A percentile compares a stretch with the other conserved stretches of the same genome.
Evolutionary conservation across 345 rosid genomes (phyloP).

Genomic region (Noccaea bulbosa): DNA sequence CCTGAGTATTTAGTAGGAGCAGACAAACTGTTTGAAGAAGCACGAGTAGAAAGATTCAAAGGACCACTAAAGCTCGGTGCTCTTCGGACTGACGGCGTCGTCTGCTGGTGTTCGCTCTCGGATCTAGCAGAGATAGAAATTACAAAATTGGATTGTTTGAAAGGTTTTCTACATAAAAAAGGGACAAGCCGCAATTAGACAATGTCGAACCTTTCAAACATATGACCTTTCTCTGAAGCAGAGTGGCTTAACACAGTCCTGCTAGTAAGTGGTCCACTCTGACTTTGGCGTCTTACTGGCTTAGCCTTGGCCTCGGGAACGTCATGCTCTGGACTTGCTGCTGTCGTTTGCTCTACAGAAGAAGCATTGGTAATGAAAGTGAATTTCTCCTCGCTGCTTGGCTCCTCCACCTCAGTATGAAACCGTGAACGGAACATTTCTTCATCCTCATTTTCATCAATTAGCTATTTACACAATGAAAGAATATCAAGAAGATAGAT

Average conservation of each 20-base stretch:
- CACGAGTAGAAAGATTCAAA: conserved; percentile 87
- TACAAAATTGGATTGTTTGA: neutral
- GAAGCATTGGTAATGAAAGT: conserved; percentile 50
- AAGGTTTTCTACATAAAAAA: conserved; percentile 6
- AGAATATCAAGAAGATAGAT: conserved; percentile 16
- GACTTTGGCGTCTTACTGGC: conserved; percentile 71
- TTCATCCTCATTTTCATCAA: conserved; percentile 81
- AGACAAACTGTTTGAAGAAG: conserved; percentile 97
- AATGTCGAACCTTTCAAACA: conserved; percentile 64
- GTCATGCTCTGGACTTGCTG: conserved; percentile 63
- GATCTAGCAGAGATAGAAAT: conserved; percentile 48
- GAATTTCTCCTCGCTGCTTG: conserved; percentile 46
- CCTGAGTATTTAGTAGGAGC: conserved; percentile 96
- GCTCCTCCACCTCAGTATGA: conserved; percentile 49
- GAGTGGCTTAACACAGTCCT: conserved; percentile 61
- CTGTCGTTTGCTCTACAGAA: conserved; percentile 52
- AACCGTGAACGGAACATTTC: conserved; percentile 38
- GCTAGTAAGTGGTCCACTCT: conserved; percentile 86
- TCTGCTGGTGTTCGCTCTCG: conserved; percentile 56
- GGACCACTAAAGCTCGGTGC: conserved; percentile 98
- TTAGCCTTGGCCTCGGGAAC: conserved; percentile 52
- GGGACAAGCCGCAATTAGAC: conserved; percentile 18
- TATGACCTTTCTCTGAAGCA: conserved; percentile 58
- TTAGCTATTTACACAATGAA: conserved; percentile 54
- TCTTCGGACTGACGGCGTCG: conserved; percentile 49